Conservation (phyloP, 441 rosid genomes). For the Populus trichocarpa region DNA sequence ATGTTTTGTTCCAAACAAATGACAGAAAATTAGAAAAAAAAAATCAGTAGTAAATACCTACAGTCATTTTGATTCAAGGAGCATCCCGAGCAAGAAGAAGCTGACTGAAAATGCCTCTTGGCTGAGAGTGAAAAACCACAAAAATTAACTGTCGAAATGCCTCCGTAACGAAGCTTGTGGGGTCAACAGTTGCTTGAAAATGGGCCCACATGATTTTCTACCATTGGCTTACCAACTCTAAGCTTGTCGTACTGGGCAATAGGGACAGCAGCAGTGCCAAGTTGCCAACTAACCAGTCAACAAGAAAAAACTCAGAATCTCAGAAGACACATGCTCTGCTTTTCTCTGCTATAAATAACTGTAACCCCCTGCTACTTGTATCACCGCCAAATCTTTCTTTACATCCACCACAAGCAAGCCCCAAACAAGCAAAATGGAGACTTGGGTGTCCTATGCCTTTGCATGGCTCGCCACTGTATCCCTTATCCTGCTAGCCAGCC, state of each 20-base stretch:
- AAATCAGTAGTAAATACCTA: too few relatives aligned
- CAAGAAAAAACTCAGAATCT: not conserved
- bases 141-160: not conserved
- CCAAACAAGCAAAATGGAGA: conserved; percentile 21
- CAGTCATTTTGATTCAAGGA: too few relatives aligned
- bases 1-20: too few relatives aligned
- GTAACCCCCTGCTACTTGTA: not conserved
- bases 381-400: not conserved
- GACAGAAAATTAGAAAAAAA: too few relatives aligned
- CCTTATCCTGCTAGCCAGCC: conserved; percentile 29
- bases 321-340: not conserved
- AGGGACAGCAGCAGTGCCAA: not conserved
- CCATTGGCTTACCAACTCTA: not conserved
- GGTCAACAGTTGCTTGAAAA: not conserved
- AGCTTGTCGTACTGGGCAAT: not conserved
- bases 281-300: not conserved
- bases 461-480: conserved; percentile 33
- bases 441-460: conserved; percentile 21
- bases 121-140: not conserved
- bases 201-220: not conserved
- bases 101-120: too few relatives aligned
- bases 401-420: not conserved
- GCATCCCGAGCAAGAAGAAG: too few relatives aligned
- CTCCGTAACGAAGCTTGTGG: not conserved
- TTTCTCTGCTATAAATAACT: conserved; percentile 10